Percentiles rank a stretch among this genome's conserved stretches.
phyloP scores from a whole-genome alignment of 2,329 filamentous ascomycete genomes.

The Biscogniauxia sp. region DNA sequence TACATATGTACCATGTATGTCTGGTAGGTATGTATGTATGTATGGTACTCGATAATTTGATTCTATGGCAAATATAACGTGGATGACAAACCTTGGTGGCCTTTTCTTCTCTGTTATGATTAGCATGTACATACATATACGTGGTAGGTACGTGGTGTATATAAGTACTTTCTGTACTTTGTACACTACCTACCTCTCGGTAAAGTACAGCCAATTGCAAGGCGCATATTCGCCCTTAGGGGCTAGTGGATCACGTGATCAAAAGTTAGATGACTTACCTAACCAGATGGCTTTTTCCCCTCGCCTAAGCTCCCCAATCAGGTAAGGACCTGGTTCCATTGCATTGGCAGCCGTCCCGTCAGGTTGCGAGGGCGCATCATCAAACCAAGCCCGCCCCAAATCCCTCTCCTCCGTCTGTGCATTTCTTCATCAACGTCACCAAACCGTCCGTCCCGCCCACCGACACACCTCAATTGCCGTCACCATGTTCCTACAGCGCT shows the following conservation, averaged over 20 bases:
- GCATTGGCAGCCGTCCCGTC: slow-evolving; percentile 14
- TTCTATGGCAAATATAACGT: too few species aligned
- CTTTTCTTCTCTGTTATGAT: too few species aligned
- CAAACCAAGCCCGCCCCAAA: slow-evolving; percentile 50
- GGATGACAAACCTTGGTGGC: too few species aligned
- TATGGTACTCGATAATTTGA: too few species aligned
- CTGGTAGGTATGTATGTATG: too few species aligned
- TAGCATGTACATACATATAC: too few species aligned
- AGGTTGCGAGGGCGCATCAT: slow-evolving; percentile 16
- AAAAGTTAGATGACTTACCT: neutral
- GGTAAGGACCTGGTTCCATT: slow-evolving; percentile 22
- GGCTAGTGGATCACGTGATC: slow-evolving; percentile 10
- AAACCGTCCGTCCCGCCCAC: slow-evolving; percentile 5
- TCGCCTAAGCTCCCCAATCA: slow-evolving; percentile 19
- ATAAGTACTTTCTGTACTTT: too few species aligned
- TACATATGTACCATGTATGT: too few species aligned
- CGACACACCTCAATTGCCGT: slow-evolving; percentile 26
- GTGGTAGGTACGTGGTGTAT: too few species aligned
- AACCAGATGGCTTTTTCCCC: neutral
- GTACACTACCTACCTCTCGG: neutral
- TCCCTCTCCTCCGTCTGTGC: slow-evolving; percentile 36
- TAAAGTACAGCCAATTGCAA: neutral
- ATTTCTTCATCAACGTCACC: slow-evolving; percentile 15
- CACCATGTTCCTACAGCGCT: slow-evolving; percentile 64
- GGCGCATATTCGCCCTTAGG: neutral